Base-by-base conservation (phyloP, 148 eudicot species). In the Chenopodium quinoa region DNA sequence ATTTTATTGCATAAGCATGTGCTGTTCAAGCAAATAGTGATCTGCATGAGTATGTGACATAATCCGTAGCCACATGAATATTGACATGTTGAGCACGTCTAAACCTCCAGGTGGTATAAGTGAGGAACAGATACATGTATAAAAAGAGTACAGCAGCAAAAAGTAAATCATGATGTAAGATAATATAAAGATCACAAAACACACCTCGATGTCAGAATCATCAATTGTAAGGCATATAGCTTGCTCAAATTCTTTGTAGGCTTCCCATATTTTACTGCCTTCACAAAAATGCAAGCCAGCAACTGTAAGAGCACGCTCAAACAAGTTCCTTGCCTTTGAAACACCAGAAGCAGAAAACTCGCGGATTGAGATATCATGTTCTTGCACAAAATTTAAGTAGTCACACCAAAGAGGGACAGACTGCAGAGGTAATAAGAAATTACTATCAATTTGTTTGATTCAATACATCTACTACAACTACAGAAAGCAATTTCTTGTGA, bases 231-330 rank as follows among this genome's bases (percentile, higher is more conserved):
- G 84, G 40, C 88, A 79, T 75, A 92, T 58, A 78, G 92, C 93
- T 82, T 81, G 92, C 83, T 96, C 99, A 82, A 93, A 96, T 74
- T 91, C 92, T 83, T 88, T 85, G 87, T 94, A 96, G n/a, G 88
- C 85, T 84, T 91, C 97, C 98, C 97, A 96, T 82, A 96, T 88
- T 84, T 88, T 89, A 82, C 85, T 83, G 78, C 99, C 97, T 89
- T 90, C 95, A 81, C 87, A 29, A 85, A 96, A 89, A 89, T 96
- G 99, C 87, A 94, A 85, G 76, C 98, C 99, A 84, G 86, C 93
- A 77, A 94, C 95, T 77, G 94, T 89, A 72, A 93, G 87, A 77
- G 98, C 98, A 85, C 94, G 97, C 92, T 94, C 99, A 85, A 96
- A 93, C 37, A 96, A 86, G 81, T 87, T 82, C 84, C 98, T 94